A percentile compares a stretch with the other conserved stretches of the same genome.
phyloP scores from a whole-genome alignment of 2,329 filamentous ascomycete species.

The Fonsecaea multimorphosa region DNA sequence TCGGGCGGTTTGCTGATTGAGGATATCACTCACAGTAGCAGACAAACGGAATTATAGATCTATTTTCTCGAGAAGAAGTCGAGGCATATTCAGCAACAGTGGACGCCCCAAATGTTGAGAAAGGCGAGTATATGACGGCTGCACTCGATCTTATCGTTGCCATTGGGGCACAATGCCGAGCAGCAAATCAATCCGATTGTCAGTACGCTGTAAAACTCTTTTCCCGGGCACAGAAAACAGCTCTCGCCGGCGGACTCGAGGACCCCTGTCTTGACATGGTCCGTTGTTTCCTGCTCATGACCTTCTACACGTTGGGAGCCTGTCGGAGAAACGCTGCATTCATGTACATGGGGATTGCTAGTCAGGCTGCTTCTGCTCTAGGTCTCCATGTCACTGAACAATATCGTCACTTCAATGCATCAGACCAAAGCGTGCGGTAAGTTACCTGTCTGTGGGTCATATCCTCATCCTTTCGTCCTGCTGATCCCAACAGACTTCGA shows the following conservation, averaged over 20 bases:
- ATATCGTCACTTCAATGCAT: slow-evolving; percentile 35
- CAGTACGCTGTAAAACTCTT: slow-evolving; percentile 53
- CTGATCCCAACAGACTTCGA: slow-evolving; percentile 44
- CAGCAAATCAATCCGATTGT: slow-evolving; percentile 40
- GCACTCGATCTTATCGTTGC: slow-evolving; percentile 56
- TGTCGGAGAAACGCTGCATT: slow-evolving; percentile 66
- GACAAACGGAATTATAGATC: slow-evolving; percentile 52
- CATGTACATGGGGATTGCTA: slow-evolving; percentile 67
- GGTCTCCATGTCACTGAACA: slow-evolving; percentile 57
- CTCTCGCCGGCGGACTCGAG: slow-evolving; percentile 60
- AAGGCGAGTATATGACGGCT: slow-evolving; percentile 36
- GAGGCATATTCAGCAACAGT: slow-evolving; percentile 18
- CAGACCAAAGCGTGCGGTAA: slow-evolving; percentile 28
- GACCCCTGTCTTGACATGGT: slow-evolving; percentile 62
- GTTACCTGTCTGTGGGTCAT: too few species aligned
- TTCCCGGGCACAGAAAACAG: slow-evolving; percentile 54
- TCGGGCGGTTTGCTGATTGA: too few species aligned
- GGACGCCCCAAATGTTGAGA: slow-evolving; percentile 5
- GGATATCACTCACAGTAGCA: slow-evolving; percentile 26
- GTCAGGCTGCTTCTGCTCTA: slow-evolving; percentile 62
- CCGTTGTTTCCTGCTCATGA: slow-evolving; percentile 61
- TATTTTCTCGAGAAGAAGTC: slow-evolving; percentile 44
- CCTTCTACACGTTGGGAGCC: slow-evolving; percentile 65
- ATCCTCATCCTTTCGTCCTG: neutral
- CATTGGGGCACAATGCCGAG: slow-evolving; percentile 59